Evolutionary conservation across 805 yeast genomes (phyloP), one percentile per base, ranked within the genome.

Genomic region (Schwanniomyces polymorphus): DNA sequence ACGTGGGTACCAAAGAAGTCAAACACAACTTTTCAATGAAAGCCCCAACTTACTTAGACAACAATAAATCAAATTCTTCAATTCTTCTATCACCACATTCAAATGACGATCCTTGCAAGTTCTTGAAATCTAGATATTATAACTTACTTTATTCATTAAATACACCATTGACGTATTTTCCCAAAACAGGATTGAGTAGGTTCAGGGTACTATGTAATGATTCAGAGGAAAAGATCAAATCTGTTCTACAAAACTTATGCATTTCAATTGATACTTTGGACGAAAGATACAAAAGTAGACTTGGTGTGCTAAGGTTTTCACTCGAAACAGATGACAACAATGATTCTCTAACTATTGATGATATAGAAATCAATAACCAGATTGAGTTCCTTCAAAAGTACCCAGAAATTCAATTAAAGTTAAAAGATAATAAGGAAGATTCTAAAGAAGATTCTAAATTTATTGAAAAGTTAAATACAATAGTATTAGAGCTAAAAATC

Each of bases 111-210:
- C 75, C 76, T 0, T 42, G 55, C 2, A 57, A 49, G 3, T 74
- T 69, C 45, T 51, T 74, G n/a, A 45, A 38, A 17, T 56, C 68
- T 1, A 55, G 76, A 31, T 74, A 74, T 54, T 69, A 53, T 48
- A 57, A 56, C 43, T 69, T 67, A 2, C 57, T 74, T 5, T 74
- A 74, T 49, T 68, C 75, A 4, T 61, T 70, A 26, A 62, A 59
- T 3, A 72, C 71, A 1, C 78, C 78, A 1, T 58, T 74, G 38
- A 67, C 64, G 38, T 74, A 74, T 50, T 73, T 65, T 41, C 67
- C 70, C 9, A 82, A 82, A 52, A 79, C 84, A 0, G 75, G 79
- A 4, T 59, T 82, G 33, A 60, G 76, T 10, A 61, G 85, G 43
- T 61, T 80, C 42, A 67, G 62, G 41, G 72, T 72, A 18, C 58